Conservation (phyloP, 345 rosid species). For the Ceriops tagal region DNA sequence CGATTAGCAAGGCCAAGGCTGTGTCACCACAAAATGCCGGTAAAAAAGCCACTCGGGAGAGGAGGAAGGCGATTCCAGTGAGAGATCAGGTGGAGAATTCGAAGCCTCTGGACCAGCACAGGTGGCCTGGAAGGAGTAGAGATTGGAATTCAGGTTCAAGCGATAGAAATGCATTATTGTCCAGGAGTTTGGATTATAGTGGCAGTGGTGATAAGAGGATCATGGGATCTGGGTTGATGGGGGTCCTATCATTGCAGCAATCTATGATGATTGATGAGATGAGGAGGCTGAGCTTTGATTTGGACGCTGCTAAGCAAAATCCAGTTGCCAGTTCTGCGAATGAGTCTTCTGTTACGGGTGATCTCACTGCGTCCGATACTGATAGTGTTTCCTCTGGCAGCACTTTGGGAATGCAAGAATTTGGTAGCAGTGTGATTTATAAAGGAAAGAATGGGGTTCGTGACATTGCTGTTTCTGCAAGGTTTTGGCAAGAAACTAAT, state of each 20-base stretch:
- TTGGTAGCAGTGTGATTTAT: conserved; percentile 39
- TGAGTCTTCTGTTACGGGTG: conserved; percentile 46
- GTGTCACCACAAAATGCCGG: conserved; percentile 32
- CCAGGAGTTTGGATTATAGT: conserved; percentile 56
- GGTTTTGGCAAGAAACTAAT: conserved; percentile 96
- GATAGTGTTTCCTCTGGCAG: conserved; percentile 82
- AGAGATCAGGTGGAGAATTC: conserved; percentile 59
- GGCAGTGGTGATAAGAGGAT: conserved; percentile 31
- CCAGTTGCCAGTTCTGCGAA: conserved; percentile 41
- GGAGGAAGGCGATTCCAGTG: conserved; percentile 37
- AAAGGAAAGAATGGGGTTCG: conserved; percentile 44
- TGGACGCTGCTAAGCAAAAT: conserved; percentile 39
- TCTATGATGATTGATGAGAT: conserved; percentile 49
- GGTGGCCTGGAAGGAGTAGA: conserved; percentile 75
- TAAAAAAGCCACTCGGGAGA: conserved; percentile 55
- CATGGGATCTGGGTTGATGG: conserved; percentile 63
- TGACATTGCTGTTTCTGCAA: conserved; percentile 53
- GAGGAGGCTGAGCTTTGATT: conserved; percentile 58
- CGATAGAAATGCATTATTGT: conserved; percentile 28
- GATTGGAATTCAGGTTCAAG: conserved; percentile 38
- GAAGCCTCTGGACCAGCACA: conserved; percentile 50
- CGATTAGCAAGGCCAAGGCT: conserved; percentile 73
- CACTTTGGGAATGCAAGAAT: conserved; percentile 53
- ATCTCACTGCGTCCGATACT: conserved; percentile 66
- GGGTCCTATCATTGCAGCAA: conserved; percentile 48